Conservation (phyloP, 2,329 filamentous ascomycete genomes). For the Juglanconis sp. region DNA sequence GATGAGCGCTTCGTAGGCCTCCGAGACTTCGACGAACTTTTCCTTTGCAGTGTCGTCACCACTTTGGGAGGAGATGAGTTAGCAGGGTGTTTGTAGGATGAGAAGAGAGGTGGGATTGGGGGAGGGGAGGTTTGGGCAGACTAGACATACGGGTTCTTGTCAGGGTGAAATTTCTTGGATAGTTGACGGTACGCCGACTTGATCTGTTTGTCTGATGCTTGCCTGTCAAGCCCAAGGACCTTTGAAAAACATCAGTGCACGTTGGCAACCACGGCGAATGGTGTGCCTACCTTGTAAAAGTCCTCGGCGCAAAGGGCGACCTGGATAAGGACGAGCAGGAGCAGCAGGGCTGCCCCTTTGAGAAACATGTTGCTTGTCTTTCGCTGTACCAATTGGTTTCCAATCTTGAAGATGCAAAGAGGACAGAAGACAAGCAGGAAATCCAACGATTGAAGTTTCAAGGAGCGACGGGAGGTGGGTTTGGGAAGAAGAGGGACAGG, state of each 20-base stretch:
- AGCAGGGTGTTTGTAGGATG: constrained; percentile 3
- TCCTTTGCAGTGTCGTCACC: constrained; percentile 75
- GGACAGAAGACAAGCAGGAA: background rate
- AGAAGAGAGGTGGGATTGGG: background rate
- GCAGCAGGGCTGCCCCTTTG: constrained; percentile 44
- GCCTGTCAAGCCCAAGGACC: constrained; percentile 75
- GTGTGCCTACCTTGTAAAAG: constrained; percentile 64
- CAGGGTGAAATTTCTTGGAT: constrained; percentile 94
- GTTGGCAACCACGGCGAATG: background rate
- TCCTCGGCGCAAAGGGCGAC: constrained; percentile 62
- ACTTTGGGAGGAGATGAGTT: constrained; percentile 40
- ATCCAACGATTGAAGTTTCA: background rate
- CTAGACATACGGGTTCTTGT: constrained; percentile 85
- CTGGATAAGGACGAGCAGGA: constrained; percentile 53
- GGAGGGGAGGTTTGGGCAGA: background rate
- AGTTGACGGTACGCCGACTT: constrained; percentile 90
- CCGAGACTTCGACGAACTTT: constrained; percentile 90
- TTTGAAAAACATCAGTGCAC: constrained; percentile 32
- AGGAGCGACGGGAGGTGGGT: background rate
- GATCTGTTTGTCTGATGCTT: constrained; percentile 81
- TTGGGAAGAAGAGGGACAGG: background rate
- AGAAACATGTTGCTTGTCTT: constrained; percentile 47
- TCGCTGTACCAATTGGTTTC: background rate
- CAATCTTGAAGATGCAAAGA: background rate
- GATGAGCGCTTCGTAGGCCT: constrained; percentile 90